Evolutionary conservation across 169 alveolate species (phyloP).

Genomic region (Plasmodium fragile): DNA sequence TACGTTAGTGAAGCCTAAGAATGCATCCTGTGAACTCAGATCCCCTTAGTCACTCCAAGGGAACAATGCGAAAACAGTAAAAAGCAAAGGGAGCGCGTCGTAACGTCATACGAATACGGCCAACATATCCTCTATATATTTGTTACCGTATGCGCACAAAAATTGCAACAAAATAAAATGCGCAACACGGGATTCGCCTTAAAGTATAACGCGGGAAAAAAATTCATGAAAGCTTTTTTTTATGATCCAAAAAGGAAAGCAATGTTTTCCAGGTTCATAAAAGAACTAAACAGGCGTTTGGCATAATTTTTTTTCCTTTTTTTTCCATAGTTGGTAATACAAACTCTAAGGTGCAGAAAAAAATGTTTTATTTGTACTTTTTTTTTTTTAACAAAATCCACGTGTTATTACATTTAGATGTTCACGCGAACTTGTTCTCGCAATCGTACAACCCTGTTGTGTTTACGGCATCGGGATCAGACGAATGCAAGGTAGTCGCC

Average conservation of each 20-base stretch:
- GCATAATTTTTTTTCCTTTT: neutral
- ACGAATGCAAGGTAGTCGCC: neutral
- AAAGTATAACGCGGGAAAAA: neutral
- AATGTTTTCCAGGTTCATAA: neutral
- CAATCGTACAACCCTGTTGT: neutral
- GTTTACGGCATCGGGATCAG: neutral
- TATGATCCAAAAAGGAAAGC: neutral
- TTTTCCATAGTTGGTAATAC: neutral
- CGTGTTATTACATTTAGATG: neutral
- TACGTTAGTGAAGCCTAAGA: constrained; percentile 7
- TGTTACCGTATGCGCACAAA: neutral
- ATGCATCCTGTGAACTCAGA: neutral
- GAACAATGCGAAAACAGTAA: neutral
- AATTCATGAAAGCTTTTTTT: neutral
- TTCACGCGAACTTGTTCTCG: neutral
- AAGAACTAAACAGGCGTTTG: neutral
- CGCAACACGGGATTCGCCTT: neutral
- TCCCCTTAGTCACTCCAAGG: constrained; percentile 75
- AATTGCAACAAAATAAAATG: neutral
- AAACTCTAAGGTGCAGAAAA: neutral
- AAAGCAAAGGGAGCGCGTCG: neutral
- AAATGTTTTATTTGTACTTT: neutral
- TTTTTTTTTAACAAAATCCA: neutral
- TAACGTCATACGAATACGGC: neutral
- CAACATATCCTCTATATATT: neutral